Base-by-base conservation (phyloP, 2,329 filamentous ascomycete genomes). In the Coleophoma cylindrospora region DNA sequence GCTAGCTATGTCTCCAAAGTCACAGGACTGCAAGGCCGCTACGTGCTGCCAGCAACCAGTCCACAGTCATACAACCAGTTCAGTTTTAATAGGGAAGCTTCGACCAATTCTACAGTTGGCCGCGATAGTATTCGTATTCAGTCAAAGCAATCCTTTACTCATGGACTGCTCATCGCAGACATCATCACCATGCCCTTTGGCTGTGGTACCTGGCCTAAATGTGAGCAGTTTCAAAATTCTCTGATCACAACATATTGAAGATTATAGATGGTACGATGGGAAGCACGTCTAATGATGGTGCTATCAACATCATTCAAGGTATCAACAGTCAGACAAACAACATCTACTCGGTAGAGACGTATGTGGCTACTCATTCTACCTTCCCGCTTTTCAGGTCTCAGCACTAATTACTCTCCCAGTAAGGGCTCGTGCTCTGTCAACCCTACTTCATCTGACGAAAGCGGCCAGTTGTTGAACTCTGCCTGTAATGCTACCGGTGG, bases 121-220 rank as follows among this genome's bases (percentile, higher is more conserved):
- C 34, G 50, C 3, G 22, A 17, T 17, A 45, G 40, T 34, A 22
- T 52, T 5, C 83, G 89, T n/a, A 69, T 92, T 14, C 70, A 72
- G 19, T 78, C 74, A 57, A 77, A 69, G 40, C 69, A 72, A 32
- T 63, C 66, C 22, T 83, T 78, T 64, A 71, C 68, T 34, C 69
- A 74, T 50, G 79, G 75, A 6, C 69, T 83, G 22, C 69, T 82
- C 52, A 71, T 82, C 17, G 59, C 77, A 17, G 79, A 82, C 58
- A 64, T 81, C 19, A 68, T 62, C 13, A 77, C 81, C 54, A 81
- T 82, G 76, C 79, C 79, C 2, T 68, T 66, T 14, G 66, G 66
- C 41, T 76, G 73, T 52, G 73, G 73, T 48, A 70, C 66, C n/a
- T 76, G 73, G 73, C 72, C 73, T 7, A 58, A 71, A 74, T 38